These are phyloP conservation scores for Sporothrix brunneoviolacea DNA, from an alignment of 2,329 filamentous ascomycete genomes.

Conservation along the genomic window DNA sequence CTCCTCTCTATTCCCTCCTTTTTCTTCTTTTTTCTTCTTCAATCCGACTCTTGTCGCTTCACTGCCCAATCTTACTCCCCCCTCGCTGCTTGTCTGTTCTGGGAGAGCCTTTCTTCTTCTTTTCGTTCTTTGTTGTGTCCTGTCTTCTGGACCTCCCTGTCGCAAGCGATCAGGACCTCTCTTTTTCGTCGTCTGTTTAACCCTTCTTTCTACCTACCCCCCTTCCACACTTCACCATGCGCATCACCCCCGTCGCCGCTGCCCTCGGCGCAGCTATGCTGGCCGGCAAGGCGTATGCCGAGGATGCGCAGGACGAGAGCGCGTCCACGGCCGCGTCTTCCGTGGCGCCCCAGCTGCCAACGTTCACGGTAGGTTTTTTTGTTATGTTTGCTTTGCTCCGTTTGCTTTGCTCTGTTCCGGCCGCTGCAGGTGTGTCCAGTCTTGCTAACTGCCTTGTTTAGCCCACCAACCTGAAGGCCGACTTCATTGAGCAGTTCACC, in stretches of 20 bases:
- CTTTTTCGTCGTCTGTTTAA: background rate
- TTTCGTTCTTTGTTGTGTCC: background rate
- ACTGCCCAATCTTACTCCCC: background rate
- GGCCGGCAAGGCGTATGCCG: constrained; percentile 62
- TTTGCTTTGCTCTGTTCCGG: no score
- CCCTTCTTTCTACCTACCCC: background rate
- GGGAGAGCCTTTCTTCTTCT: background rate
- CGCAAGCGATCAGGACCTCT: background rate
- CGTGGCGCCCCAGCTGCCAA: constrained; percentile 61
- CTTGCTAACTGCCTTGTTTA: constrained; percentile 33
- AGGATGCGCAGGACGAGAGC: constrained; percentile 50
- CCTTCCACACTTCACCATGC: constrained; percentile 51
- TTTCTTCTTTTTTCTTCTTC: constrained; percentile 7
- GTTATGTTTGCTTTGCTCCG: background rate
- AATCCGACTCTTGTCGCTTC: constrained; percentile 15
- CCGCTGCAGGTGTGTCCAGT: no score
- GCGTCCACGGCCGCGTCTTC: constrained; percentile 38
- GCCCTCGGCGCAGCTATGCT: constrained; percentile 68
- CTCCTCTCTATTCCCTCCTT: constrained; percentile 1
- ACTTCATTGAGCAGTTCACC: constrained; percentile 98
- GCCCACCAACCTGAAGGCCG: constrained; percentile 83
- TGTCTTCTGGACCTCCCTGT: background rate
- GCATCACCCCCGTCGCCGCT: constrained; percentile 72
- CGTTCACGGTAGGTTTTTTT: constrained; percentile 71
- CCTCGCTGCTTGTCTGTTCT: background rate